Evolutionary conservation across 75 land plant species (phyloP).

Genomic region (Pinus taeda): DNA sequence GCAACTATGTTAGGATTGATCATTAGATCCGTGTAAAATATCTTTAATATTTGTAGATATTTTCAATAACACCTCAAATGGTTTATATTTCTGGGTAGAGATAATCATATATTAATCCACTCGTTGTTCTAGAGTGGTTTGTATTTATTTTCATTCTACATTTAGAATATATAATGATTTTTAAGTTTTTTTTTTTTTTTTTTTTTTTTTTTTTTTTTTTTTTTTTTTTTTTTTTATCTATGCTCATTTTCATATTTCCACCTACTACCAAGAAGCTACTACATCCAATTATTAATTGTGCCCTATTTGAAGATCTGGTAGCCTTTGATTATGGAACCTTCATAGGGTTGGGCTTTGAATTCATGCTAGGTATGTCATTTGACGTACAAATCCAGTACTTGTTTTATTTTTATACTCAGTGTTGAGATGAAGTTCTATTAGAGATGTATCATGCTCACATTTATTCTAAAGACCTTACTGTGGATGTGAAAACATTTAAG

Average conservation of each 20-base stretch:
- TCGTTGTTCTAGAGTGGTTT: background rate
- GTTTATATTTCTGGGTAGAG: background rate
- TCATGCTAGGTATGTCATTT: conserved; percentile 62
- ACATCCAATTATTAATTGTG: conserved; percentile 93
- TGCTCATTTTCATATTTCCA: conserved; percentile 59
- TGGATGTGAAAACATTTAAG: background rate
- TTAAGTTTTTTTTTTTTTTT: background rate
- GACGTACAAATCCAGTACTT: conserved; percentile 13
- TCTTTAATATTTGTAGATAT: background rate
- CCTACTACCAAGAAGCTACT: conserved; percentile 62
- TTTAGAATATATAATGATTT: background rate
- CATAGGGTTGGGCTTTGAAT: conserved; percentile 61
- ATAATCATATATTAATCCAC: background rate
- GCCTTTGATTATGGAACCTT: conserved; percentile 68
- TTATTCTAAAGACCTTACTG: background rate
- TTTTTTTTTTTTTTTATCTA: too few relatives aligned
- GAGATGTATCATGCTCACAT: background rate
- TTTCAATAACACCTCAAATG: background rate
- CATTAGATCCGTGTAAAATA: conserved; percentile 71
- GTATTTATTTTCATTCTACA: background rate
- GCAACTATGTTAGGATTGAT: conserved; percentile 90
- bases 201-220: too few relatives aligned
- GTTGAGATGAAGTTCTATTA: background rate
- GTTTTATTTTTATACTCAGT: background rate
- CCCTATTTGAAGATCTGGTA: conserved; percentile 78